Conservation (phyloP, 2,329 filamentous ascomycete species). For the Amesomyces nigricolor region DNA sequence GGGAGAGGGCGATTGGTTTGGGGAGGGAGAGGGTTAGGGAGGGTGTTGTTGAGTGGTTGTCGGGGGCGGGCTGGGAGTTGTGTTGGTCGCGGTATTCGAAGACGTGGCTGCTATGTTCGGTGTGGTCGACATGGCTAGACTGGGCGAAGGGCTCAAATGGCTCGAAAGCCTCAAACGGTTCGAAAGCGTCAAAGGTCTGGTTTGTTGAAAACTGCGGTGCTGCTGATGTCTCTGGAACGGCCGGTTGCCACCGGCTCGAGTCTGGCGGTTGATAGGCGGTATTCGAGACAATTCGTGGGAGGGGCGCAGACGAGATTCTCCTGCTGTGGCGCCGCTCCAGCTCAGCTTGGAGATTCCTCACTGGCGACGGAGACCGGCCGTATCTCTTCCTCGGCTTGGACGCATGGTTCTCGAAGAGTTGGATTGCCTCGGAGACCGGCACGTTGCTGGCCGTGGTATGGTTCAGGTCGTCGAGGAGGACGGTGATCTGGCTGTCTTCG, state of each 20-base stretch:
- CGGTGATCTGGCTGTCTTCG: constrained; percentile 23
- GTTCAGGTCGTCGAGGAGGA: constrained; percentile 28
- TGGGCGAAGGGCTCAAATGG: background rate
- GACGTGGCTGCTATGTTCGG: constrained; percentile 1
- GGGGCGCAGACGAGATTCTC: constrained; percentile 22
- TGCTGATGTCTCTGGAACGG: background rate
- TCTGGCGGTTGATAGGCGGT: constrained; percentile 5
- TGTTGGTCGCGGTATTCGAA: constrained; percentile 10
- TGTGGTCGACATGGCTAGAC: background rate
- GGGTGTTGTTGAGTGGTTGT: too few relatives aligned
- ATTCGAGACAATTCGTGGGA: constrained; percentile 10
- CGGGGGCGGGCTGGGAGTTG: background rate
- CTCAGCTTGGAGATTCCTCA: constrained; percentile 24
- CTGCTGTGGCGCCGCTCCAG: constrained; percentile 28
- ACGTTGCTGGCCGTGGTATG: constrained; percentile 28
- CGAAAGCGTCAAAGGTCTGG: background rate
- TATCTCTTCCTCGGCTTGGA: constrained; percentile 16
- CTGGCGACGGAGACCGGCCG: constrained; percentile 20
- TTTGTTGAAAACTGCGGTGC: background rate
- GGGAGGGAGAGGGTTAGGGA: too few relatives aligned
- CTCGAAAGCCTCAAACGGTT: background rate
- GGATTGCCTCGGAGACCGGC: constrained; percentile 25
- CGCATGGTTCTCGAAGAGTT: constrained; percentile 23
- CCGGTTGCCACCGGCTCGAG: background rate
- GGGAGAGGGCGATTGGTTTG: too few relatives aligned